Evolutionary conservation across 768 basidiomycete species (phyloP), one percentile per base, ranked within the genome.

Genomic region (Dioszegia aurantiaca): DNA sequence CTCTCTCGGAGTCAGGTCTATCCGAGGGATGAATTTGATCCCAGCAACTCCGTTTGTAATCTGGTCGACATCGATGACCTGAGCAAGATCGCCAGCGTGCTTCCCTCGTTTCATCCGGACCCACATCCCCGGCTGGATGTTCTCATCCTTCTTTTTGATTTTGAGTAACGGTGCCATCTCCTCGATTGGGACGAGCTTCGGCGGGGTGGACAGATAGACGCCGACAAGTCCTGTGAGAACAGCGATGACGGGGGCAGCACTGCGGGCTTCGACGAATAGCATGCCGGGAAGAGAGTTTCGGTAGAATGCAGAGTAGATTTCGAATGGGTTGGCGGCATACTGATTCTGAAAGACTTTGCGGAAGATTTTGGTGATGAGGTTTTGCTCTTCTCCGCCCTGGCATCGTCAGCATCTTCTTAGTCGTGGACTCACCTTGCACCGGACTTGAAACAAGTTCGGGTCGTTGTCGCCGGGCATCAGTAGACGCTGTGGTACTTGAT

Each of bases 391-490:
- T 21, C 94, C 94, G 44, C 86, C 83, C 93, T 95, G 65, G 0
- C n/a, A n/a, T 14, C 33, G 21, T 42, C 33, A 55, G 46, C 37
- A 60, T 23, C 12, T 9, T 24, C 16, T 31, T n/a, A 26, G 8
- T 31, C 10, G 10, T 23, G 31, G 17, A 77, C 81, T 49, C 69
- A 89, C 91, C 84, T 90, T 90, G 65, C 93, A 91, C 67, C 89
- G 82, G 56, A 98, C 85, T 79, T 92, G 91, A 92, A 93, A 99
- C 59, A 99, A 79, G 74, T 85, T 92, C 11, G 94, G 88, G 74
- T 99, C 95, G 54, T 94, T 87, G 0, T 95, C 90, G 2, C 88
- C 90, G 19, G 95, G 95, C 92, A 99, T 97, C 19, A 98, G 81
- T 55, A 97, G 77, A 16, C 90, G 82, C 70, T 97, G 92, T 1